Percentiles rank a stretch among this genome's conserved stretches.
Evolutionary conservation across 78 protist genomes (phyloP).

Genomic region (Dictyostelium discoideum): DNA sequence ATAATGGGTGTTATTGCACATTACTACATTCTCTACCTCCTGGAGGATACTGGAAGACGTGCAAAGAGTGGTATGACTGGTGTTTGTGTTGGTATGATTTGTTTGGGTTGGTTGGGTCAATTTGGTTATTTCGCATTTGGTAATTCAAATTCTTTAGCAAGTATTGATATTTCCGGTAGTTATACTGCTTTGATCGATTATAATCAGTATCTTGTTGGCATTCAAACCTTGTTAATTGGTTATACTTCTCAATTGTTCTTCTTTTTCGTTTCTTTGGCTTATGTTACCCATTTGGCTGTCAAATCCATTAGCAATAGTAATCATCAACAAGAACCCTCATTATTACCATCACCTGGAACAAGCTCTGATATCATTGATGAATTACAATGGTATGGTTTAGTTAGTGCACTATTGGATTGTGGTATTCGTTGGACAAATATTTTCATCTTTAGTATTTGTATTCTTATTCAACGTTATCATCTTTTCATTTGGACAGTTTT

Average conservation of each 20-base stretch:
- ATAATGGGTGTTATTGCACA: constrained; percentile 47
- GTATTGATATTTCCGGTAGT: constrained; percentile 87
- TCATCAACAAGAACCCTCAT: constrained; percentile 38
- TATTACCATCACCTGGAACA: not conserved
- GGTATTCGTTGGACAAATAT: constrained; percentile 68
- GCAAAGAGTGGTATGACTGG: constrained; percentile 69
- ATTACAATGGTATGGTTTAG: constrained; percentile 61
- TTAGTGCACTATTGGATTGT: constrained; percentile 46
- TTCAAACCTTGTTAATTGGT: constrained; percentile 61
- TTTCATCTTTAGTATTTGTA: constrained; percentile 60
- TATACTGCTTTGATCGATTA: constrained; percentile 82
- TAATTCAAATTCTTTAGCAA: constrained; percentile 81
- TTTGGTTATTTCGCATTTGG: constrained; percentile 85
- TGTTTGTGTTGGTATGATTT: constrained; percentile 61
- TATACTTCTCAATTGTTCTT: constrained; percentile 69
- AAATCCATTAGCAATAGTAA: constrained; percentile 21
- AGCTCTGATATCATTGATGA: constrained; percentile 12
- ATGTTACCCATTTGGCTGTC: constrained; percentile 22
- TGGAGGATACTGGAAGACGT: constrained; percentile 69
- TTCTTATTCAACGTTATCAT: constrained; percentile 69
- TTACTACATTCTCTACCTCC: constrained; percentile 25
- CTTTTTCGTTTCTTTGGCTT: constrained; percentile 32
- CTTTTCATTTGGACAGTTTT: constrained; percentile 84
- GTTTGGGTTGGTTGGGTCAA: constrained; percentile 79
- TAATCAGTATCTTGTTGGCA: constrained; percentile 74